phyloP scores from a whole-genome alignment of 2,329 filamentous ascomycete species.

The Aspergillus melleus region DNA sequence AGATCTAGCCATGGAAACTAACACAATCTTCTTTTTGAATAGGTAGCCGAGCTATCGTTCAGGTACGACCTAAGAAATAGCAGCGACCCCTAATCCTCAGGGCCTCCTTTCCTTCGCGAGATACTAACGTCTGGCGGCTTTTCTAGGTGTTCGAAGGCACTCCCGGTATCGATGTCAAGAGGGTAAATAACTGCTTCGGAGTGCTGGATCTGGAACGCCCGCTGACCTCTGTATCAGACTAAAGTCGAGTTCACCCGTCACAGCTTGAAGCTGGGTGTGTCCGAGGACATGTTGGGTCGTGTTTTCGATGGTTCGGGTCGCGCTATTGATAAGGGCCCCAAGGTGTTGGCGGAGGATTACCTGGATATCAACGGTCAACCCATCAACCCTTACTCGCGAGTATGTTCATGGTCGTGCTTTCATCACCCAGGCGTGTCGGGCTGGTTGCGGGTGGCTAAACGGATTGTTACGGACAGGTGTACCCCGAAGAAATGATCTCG shows the following conservation, averaged over 20 bases:
- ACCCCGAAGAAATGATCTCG: constrained; percentile 99
- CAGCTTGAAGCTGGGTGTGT: constrained; percentile 97
- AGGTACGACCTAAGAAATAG: constrained; percentile 58
- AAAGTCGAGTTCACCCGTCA: constrained; percentile 97
- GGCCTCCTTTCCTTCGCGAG: constrained; percentile 8
- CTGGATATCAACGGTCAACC: constrained; percentile 98
- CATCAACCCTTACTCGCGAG: constrained; percentile 97
- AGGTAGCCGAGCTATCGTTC: constrained; percentile 93
- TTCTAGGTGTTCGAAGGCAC: constrained; percentile 93
- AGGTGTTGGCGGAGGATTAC: constrained; percentile 96
- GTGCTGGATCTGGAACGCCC: constrained; percentile 12
- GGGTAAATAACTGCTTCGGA: constrained; percentile 54
- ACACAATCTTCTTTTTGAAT: constrained; percentile 14
- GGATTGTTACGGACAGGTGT: constrained; percentile 64
- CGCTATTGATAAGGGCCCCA: constrained; percentile 98
- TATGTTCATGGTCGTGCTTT: constrained; percentile 41
- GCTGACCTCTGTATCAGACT: constrained; percentile 58
- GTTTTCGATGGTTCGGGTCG: constrained; percentile 98
- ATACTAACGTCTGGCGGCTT: constrained; percentile 26
- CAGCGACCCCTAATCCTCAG: constrained; percentile 8
- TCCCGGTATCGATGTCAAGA: constrained; percentile 97
- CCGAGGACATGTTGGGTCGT: constrained; percentile 98
- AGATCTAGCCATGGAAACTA: constrained; percentile 12
- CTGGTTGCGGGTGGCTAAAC: constrained; percentile 7
- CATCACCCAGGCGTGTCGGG: too few species aligned